A percentile compares a stretch with the other conserved stretches of the same genome.
Evolutionary conservation across 1,139 yeast species (phyloP).

Genomic region (Taphrina wiesneri): DNA sequence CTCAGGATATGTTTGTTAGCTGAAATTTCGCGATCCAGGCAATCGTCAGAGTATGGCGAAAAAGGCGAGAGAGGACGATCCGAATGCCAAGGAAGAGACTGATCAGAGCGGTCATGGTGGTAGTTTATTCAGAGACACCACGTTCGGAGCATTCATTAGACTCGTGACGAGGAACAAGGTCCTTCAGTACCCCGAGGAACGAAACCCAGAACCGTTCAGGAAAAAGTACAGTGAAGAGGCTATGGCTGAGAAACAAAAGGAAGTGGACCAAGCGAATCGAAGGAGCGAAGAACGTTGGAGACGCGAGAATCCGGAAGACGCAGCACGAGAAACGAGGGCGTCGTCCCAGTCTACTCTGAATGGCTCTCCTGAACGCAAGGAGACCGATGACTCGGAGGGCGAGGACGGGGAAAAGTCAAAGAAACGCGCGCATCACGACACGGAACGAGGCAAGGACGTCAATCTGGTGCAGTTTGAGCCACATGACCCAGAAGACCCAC

Average conservation of each 20-base stretch:
- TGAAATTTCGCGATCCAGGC: background rate
- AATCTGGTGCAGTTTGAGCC: slow-evolving; percentile 51
- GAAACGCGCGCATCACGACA: slow-evolving; percentile 9
- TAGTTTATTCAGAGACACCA: slow-evolving; percentile 19
- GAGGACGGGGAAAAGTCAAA: background rate
- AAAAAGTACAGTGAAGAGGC: slow-evolving; percentile 5
- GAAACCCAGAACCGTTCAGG: slow-evolving; percentile 8
- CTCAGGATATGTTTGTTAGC: too few species aligned
- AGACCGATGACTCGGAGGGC: background rate
- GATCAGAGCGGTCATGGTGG: slow-evolving; percentile 14
- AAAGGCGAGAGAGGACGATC: slow-evolving; percentile 22
- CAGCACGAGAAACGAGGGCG: slow-evolving; percentile 5
- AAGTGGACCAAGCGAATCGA: slow-evolving; percentile 14
- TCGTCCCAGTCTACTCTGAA: slow-evolving; percentile 13
- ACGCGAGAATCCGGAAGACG: slow-evolving; percentile 23
- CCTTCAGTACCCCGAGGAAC: slow-evolving; percentile 27
- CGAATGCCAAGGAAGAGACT: slow-evolving; percentile 26
- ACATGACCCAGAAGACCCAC: slow-evolving; percentile 60
- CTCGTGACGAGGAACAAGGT: background rate
- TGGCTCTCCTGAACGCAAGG: background rate
- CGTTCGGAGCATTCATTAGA: background rate
- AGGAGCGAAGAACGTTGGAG: slow-evolving; percentile 21
- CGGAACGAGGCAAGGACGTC: slow-evolving; percentile 29
- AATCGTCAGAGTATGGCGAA: background rate
- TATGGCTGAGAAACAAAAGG: slow-evolving; percentile 11